A percentile compares a stretch with the other conserved stretches of the same genome.
These are phyloP conservation scores for Leptoxyphium fumago DNA, from an alignment of 2,329 filamentous ascomycete genomes.

Conservation along the genomic window DNA sequence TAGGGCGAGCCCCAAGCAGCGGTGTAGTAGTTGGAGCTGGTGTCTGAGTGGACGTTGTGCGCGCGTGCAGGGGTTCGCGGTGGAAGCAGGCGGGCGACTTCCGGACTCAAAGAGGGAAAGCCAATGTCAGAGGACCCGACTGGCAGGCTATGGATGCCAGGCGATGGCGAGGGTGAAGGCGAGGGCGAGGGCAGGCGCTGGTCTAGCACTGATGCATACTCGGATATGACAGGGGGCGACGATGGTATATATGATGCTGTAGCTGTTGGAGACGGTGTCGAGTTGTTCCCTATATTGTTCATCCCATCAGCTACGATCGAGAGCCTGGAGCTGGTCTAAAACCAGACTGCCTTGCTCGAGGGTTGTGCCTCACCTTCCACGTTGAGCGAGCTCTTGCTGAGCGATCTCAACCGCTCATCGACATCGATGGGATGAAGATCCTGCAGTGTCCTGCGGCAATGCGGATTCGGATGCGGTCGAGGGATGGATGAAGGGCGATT, in stretches of 20 bases:
- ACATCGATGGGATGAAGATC: neutral
- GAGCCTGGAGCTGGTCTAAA: no score
- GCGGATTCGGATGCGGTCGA: no score
- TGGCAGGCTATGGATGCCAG: neutral
- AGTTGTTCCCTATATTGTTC: neutral
- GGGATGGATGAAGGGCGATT: no score
- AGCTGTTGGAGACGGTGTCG: conserved; percentile 3
- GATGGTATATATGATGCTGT: conserved; percentile 2
- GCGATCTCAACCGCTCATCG: conserved; percentile 5
- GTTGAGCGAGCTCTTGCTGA: conserved; percentile 1
- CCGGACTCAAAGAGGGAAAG: conserved; percentile 6
- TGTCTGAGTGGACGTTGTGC: conserved; percentile 11
- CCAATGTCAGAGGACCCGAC: conserved; percentile 1
- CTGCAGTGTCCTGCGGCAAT: neutral
- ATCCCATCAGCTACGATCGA: neutral
- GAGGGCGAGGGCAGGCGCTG: neutral
- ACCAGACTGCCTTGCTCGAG: no score
- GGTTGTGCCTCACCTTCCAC: conserved; percentile 4
- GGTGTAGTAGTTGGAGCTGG: conserved; percentile 36
- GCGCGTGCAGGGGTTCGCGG: conserved; percentile 16
- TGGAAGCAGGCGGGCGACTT: conserved; percentile 10
- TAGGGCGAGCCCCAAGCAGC: conserved; percentile 91
- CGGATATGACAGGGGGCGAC: conserved; percentile 2
- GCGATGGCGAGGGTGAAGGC: neutral
- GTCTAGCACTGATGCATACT: conserved; percentile 4